These are phyloP conservation scores for Kluyveromyces marxianus DNA, from an alignment of 1,139 yeast genomes.

Conservation along the genomic window DNA sequence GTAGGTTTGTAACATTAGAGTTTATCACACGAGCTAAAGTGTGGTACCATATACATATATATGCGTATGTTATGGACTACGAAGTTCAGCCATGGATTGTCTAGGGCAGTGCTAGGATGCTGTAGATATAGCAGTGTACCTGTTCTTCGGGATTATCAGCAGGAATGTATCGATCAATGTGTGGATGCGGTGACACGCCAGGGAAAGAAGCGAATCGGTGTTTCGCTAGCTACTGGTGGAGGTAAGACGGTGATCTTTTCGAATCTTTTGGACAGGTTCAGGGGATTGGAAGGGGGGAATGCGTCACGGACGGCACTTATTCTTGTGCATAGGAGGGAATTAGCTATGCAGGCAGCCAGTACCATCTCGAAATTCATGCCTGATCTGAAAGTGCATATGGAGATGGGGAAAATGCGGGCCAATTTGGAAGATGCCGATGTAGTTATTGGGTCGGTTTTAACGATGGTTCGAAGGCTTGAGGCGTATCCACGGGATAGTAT, in stretches of 20 bases:
- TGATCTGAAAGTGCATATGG: constrained; percentile 50
- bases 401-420: constrained; percentile 52
- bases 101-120: no score
- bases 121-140: not conserved
- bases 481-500: constrained; percentile 46
- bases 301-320: constrained; percentile 38
- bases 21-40: no score
- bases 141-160: constrained; percentile 55
- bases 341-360: constrained; percentile 61
- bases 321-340: constrained; percentile 75
- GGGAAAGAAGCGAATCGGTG: constrained; percentile 60
- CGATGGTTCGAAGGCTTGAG: constrained; percentile 50
- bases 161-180: constrained; percentile 57
- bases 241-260: constrained; percentile 88
- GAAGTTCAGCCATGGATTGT: no score
- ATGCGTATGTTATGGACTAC: no score
- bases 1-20: no score
- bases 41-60: no score
- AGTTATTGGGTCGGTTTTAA: constrained; percentile 70
- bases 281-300: constrained; percentile 1
- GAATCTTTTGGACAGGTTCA: constrained; percentile 38
- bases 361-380: constrained; percentile 48
- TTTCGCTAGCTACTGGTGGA: constrained; percentile 89
- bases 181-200: constrained; percentile 36
- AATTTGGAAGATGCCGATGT: constrained; percentile 46